Evolutionary conservation across 495 filamentous ascomycete species (phyloP), one percentile per base, ranked within the genome.

Genomic region (Amorphotheca resinae): DNA sequence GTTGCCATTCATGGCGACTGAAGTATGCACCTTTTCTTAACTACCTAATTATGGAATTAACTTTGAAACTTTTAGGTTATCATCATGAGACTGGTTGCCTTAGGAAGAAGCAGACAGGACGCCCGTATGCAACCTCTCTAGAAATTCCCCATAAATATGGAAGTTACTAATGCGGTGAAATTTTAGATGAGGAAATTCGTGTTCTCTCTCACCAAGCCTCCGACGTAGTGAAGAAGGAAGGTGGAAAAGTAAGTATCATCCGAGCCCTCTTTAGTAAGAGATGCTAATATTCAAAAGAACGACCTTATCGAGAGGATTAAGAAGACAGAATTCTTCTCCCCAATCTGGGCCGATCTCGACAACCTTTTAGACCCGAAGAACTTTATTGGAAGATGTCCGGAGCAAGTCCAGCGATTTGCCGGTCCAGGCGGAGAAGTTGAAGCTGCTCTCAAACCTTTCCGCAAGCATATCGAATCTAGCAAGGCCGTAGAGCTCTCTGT

Each of bases 121-220:
- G 82, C 91, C 2, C 93, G n/a, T n/a, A n/a, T n/a, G n/a, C n/a
- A n/a, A n/a, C n/a, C n/a, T n/a, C n/a, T n/a, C n/a, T n/a, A n/a
- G n/a, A n/a, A n/a, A n/a, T n/a, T n/a, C n/a, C n/a, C n/a, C n/a
- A n/a, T n/a, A n/a, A n/a, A n/a, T n/a, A n/a, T n/a, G n/a, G n/a
- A n/a, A n/a, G n/a, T n/a, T n/a, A n/a, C n/a, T n/a, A n/a, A n/a
- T n/a, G n/a, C n/a, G n/a, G n/a, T n/a, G n/a, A n/a, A n/a, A n/a
- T n/a, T n/a, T n/a, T n/a, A n/a, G n/a, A 98, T 59, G 91, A 96
- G 65, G 68, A 86, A 56, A 87, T 96, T 64, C 76, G 83, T 43
- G 82, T 94, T 11, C 70, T 95, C 45, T 83, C 76, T n/a, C 87
- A 89, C 61, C 68, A 96, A 65, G 87, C 91, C 3, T 72, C 70